Conservation (phyloP, 2,329 filamentous ascomycete species). For the Fonsecaea pedrosoi region DNA sequence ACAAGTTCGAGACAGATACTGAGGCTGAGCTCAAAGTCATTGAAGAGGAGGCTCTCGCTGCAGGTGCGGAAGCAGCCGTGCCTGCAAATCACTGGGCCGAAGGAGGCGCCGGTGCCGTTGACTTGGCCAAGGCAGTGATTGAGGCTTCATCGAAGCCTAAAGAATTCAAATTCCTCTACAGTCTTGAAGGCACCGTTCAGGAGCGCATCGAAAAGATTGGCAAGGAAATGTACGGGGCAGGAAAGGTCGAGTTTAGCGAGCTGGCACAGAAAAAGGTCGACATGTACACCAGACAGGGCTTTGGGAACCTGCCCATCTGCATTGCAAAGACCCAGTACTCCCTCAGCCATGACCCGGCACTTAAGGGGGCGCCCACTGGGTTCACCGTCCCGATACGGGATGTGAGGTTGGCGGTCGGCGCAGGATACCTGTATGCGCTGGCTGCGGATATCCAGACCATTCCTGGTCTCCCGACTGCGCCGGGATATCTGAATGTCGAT, state of each 20-base stretch:
- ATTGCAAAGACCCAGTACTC: constrained; percentile 99
- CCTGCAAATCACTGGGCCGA: constrained; percentile 96
- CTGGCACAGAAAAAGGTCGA: constrained; percentile 96
- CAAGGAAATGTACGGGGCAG: constrained; percentile 92
- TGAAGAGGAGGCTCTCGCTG: constrained; percentile 86
- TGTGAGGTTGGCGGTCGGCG: constrained; percentile 90
- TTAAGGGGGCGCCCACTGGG: constrained; percentile 93
- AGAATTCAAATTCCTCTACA: constrained; percentile 87
- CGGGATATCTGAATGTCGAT: constrained; percentile 94
- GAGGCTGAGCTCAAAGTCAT: constrained; percentile 89
- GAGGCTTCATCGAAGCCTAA: constrained; percentile 81
- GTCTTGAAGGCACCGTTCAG: constrained; percentile 77
- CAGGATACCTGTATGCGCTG: constrained; percentile 91
- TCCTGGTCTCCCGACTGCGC: constrained; percentile 90
- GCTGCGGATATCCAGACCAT: constrained; percentile 99
- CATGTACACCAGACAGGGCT: constrained; percentile 89
- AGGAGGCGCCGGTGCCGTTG: constrained; percentile 86
- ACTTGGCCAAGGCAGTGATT: constrained; percentile 86
- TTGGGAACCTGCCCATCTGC: constrained; percentile 91
- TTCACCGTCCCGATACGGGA: constrained; percentile 96
- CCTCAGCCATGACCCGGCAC: constrained; percentile 85
- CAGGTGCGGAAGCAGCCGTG: constrained; percentile 92
- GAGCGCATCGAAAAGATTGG: constrained; percentile 91
- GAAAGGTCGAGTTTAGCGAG: constrained; percentile 88
- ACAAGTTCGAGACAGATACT: constrained; percentile 93